Percentiles rank a stretch among this genome's conserved stretches.
Evolutionary conservation across 768 basidiomycete genomes (phyloP).

Genomic region (Royoungia palumana): DNA sequence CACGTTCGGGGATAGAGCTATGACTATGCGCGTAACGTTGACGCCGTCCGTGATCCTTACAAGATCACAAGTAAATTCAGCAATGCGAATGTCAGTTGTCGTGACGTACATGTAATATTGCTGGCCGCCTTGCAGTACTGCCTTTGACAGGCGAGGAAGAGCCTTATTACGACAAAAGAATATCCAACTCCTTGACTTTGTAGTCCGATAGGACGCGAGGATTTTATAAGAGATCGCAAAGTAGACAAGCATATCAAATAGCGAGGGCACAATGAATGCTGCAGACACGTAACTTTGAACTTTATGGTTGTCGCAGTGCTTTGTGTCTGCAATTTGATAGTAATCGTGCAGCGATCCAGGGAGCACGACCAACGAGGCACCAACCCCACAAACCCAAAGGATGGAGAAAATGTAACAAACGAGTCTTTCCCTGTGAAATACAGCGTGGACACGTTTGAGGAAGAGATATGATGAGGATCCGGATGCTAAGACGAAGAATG

Average conservation of each 20-base stretch:
- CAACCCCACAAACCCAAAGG: slow-evolving; percentile 33
- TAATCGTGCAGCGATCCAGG: slow-evolving; percentile 21
- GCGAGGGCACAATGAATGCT: slow-evolving; percentile 27
- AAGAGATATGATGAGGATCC: slow-evolving; percentile 35
- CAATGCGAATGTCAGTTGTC: not conserved
- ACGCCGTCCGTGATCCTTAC: slow-evolving; percentile 31
- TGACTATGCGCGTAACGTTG: slow-evolving; percentile 28
- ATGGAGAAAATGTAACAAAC: slow-evolving; percentile 24
- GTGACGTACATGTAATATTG: slow-evolving; percentile 36
- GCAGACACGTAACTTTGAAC: slow-evolving; percentile 24
- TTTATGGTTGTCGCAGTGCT: slow-evolving; percentile 27
- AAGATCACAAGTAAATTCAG: not conserved
- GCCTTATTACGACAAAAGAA: slow-evolving; percentile 20
- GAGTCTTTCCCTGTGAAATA: slow-evolving; percentile 24
- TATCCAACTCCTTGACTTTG: slow-evolving; percentile 11
- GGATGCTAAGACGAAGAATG: slow-evolving; percentile 20
- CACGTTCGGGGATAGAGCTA: slow-evolving; percentile 16
- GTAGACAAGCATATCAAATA: slow-evolving; percentile 35
- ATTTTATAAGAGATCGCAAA: slow-evolving; percentile 33
- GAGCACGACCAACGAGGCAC: slow-evolving; percentile 27
- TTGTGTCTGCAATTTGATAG: slow-evolving; percentile 32
- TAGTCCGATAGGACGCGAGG: slow-evolving; percentile 14
- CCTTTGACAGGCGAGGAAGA: slow-evolving; percentile 32
- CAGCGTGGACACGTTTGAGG: slow-evolving; percentile 37
- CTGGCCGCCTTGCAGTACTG: slow-evolving; percentile 37